A percentile compares a stretch with the other conserved stretches of the same genome.
phyloP scores from a whole-genome alignment of 2,329 filamentous ascomycete species.

The Apiospora arundinis region DNA sequence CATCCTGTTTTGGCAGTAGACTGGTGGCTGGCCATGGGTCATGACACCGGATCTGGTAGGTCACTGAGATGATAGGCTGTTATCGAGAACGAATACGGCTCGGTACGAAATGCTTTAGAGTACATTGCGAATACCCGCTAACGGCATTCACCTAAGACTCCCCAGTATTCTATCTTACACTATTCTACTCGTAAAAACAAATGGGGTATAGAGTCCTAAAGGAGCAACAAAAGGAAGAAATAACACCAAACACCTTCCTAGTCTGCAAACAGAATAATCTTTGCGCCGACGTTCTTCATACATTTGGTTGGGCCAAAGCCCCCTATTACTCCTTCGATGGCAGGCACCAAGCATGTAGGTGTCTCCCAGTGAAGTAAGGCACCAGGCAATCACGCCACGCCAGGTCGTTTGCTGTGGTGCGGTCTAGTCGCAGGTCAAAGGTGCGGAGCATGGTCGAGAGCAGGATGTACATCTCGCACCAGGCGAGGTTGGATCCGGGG shows the following conservation, averaged over 20 bases:
- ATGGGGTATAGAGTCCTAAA: not conserved
- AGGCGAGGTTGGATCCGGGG: constrained; percentile 21
- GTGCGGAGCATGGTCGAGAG: constrained; percentile 14
- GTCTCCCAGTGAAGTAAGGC: constrained; percentile 6
- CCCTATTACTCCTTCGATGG: not conserved
- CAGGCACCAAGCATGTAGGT: constrained; percentile 17
- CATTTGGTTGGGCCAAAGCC: not conserved
- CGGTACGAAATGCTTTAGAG: not conserved
- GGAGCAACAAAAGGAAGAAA: not conserved
- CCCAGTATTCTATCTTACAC: not conserved
- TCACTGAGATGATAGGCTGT: not conserved
- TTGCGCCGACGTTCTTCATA: not conserved
- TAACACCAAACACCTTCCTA: not conserved
- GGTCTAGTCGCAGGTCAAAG: constrained; percentile 18
- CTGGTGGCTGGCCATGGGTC: not conserved
- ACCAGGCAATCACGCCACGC: constrained; percentile 22
- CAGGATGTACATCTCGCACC: constrained; percentile 23
- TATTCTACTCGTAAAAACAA: not conserved
- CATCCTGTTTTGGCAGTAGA: not conserved
- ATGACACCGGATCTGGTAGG: not conserved
- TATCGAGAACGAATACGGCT: not conserved
- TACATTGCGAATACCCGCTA: not conserved
- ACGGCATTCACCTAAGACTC: not conserved
- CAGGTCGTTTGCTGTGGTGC: constrained; percentile 14
- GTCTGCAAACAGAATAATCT: not conserved